Base-by-base conservation (phyloP, 192 early-diverging fungal species). In the Entomortierella parvispora region DNA sequence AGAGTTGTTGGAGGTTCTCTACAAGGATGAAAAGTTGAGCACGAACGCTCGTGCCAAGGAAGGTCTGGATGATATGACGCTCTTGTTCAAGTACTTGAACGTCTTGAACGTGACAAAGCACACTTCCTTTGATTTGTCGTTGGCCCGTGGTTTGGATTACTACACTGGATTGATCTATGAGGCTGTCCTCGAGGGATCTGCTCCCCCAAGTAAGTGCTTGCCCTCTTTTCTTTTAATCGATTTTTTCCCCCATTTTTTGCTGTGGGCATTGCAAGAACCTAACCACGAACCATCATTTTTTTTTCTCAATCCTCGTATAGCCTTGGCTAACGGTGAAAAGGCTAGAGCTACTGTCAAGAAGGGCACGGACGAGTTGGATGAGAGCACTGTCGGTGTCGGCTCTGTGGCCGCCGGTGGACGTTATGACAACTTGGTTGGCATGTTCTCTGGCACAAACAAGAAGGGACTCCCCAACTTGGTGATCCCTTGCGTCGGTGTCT, bases 141-240 rank as follows among this genome's bases (percentile, higher is more conserved):
- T 99, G 70, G 97, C 97, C n/a, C 90, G 97, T 44, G 97, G 97
- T 29, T 76, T 99, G 44, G 97, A 99, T 77, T 99, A 99, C 81
- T 99, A 99, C 84, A 99, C 97, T 42, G 97, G 97, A 28, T 90
- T 98, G 52, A 99, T 99, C 72, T 99, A 98, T 80, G 97, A 99
- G 79, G 97, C 95, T 9, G 93, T 99, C 9, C 80, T 84, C 12
- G 84, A 87, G 44, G 80, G 79, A 26, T 85, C 86, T 7, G 83
- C 83, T n/a, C 83, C 84, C 29, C 86, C 82, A 37, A 86, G 84
- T 83, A 80, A 62, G 77, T 65, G n/a, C n/a, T n/a, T n/a, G n/a
- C n/a, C n/a, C n/a, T n/a, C n/a, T n/a, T 22, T 9, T 26, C 28
- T 49, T 14, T 3, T 55, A 49, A 47, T 18, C 33, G 57, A 22